phyloP scores from a whole-genome alignment of 495 filamentous ascomycete species.

The Talaromyces thailandensis region DNA sequence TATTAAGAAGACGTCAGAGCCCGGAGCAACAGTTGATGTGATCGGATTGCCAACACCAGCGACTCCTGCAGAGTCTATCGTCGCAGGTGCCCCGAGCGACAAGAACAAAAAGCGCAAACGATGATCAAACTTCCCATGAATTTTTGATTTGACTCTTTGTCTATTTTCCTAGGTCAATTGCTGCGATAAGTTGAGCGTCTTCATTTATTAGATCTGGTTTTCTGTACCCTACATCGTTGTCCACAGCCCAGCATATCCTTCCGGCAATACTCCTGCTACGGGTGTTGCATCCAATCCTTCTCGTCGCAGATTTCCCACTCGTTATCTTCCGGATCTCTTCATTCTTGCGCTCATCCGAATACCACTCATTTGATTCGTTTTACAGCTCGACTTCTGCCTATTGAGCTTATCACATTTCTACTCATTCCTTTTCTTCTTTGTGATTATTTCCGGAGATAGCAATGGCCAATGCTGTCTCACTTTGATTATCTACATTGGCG shows the following conservation, averaged over 20 bases:
- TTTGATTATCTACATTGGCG: conserved; percentile 7
- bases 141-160: background rate
- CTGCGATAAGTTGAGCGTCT: background rate
- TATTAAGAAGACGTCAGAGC: conserved; percentile 57
- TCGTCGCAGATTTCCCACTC: background rate
- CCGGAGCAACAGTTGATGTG: conserved; percentile 15
- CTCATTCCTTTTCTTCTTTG: conserved; percentile 3
- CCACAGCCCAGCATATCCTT: conserved; percentile 3
- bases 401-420: background rate
- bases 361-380: background rate
- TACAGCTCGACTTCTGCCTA: background rate
- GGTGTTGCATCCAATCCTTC: conserved; percentile 3
- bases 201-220: background rate
- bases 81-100: conserved; percentile 28
- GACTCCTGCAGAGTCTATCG: conserved; percentile 20
- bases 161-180: background rate
- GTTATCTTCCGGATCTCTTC: background rate
- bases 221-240: background rate
- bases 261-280: conserved; percentile 6
- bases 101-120: conserved; percentile 71
- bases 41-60: conserved; percentile 13
- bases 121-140: conserved; percentile 21
- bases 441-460: conserved; percentile 3
- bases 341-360: background rate
- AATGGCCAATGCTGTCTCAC: background rate